Base-by-base conservation (phyloP, 2,329 filamentous ascomycete species). In the Rhytidhysteron rufulum region DNA sequence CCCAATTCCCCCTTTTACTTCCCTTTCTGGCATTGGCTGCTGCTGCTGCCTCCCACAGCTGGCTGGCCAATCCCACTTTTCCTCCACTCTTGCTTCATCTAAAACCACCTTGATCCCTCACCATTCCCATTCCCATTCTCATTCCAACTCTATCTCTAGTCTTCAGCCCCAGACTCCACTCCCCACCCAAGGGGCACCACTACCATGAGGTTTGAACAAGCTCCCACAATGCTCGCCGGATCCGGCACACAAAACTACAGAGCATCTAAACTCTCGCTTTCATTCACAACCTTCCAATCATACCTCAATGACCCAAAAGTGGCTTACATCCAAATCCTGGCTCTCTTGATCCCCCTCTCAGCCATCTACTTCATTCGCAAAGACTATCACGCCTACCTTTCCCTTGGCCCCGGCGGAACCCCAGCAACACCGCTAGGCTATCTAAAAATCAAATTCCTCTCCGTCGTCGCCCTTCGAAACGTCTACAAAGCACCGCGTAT, bases 341-440 rank as follows among this genome's bases (percentile, higher is more conserved):
- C 54, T 10, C 49, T 62, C 20, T 11, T 49, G 17, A 44, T 64
- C 19, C 54, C 58, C n/a, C 9, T 60, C 38, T 27, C 57, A 17
- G 45, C 54, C 4, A 47, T 58, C 41, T 43, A 58, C 50, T 55
- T 70, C 43, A 65, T 86, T 52, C 79, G 80, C 57, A 79, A 80
- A 57, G 86, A 91, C 70, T 93, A 88, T 65, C 69, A 73, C 39
- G 84, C 83, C 60, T 93, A 88, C 66, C 70, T 91, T 48, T 78
- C 78, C 29, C 79, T 94, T 16, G 88, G 88, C 0, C 87, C 86
- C 0, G 88, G 88, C 18, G 88, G 88, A 43, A 91, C 86, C 0
- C 86, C 88, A 0, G 76, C 82, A 3, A 93, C 85, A 1, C 77
- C 86, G 31, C 48, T 66, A 4, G 88, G 87, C 48, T 94, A 91